These are phyloP conservation scores for Populus pruinosa DNA, from an alignment of 345 rosid genomes.

Conservation along the genomic window DNA sequence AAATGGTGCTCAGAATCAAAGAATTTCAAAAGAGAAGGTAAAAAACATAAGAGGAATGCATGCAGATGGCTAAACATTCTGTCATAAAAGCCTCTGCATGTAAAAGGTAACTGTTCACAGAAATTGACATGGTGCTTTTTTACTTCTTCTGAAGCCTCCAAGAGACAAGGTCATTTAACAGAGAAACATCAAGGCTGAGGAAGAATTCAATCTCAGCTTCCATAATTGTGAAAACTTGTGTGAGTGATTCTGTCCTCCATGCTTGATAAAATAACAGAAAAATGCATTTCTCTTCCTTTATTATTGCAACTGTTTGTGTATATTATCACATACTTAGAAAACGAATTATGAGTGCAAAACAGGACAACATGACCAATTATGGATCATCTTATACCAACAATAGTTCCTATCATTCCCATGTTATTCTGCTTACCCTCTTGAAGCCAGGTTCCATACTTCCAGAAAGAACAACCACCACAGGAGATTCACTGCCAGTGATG, in stretches of 20 bases:
- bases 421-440: conserved; percentile 60
- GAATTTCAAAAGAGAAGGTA: not conserved
- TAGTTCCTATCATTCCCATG: not conserved
- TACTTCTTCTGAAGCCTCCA: not conserved
- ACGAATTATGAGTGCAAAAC: not conserved
- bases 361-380: not conserved
- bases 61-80: not conserved
- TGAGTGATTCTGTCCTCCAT: not conserved
- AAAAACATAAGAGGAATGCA: not conserved
- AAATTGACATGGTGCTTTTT: not conserved
- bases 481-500: conserved; percentile 95
- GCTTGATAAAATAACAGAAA: not conserved
- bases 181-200: not conserved
- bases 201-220: not conserved
- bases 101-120: not conserved
- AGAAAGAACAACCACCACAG: conserved; percentile 96
- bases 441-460: conserved; percentile 99
- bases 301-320: not conserved
- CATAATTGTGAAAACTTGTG: not conserved
- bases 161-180: not conserved
- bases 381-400: not conserved
- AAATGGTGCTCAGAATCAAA: not conserved
- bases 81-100: not conserved
- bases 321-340: not conserved
- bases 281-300: not conserved